Evolutionary conservation across 305 asterid species (phyloP).

Genomic region (Fraxinus dipetala): DNA sequence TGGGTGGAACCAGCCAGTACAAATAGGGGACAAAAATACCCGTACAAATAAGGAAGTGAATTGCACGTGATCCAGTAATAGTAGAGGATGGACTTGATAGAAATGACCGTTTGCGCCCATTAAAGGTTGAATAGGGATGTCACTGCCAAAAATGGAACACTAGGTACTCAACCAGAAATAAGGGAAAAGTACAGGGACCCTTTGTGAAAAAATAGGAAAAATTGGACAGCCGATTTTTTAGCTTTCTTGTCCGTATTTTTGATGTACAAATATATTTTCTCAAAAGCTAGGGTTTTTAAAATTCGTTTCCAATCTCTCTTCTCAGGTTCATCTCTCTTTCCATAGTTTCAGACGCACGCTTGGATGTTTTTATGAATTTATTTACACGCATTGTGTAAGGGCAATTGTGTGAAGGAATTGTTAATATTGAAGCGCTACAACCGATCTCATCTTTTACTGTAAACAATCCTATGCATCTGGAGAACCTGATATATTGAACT

Average conservation of each 20-base stretch:
- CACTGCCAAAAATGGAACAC: background rate
- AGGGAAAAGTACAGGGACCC: background rate
- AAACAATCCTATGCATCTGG: background rate
- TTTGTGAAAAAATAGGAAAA: background rate
- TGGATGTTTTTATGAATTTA: slow-evolving; percentile 1
- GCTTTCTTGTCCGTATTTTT: background rate
- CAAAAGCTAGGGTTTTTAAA: slow-evolving; percentile 34
- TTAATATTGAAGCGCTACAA: slow-evolving; percentile 9
- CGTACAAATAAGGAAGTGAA: background rate
- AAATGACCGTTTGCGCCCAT: background rate
- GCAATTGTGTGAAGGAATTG: slow-evolving; percentile 9
- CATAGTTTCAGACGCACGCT: background rate
- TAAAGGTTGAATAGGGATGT: background rate
- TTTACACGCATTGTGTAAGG: slow-evolving; percentile 1
- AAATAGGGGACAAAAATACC: background rate
- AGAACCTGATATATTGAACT: background rate
- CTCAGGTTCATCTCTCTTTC: slow-evolving; percentile 2
- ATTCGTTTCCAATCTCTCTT: slow-evolving; percentile 17
- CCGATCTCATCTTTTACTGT: background rate
- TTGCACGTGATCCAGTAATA: background rate
- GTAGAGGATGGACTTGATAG: background rate
- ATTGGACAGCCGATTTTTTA: background rate
- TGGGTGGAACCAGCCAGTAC: too few species aligned
- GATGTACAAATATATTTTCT: background rate
- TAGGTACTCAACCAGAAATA: background rate